A percentile compares a stretch with the other conserved stretches of the same genome.
phyloP scores from a whole-genome alignment of 495 filamentous ascomycete genomes.

The Talaromyces wortmannii region DNA sequence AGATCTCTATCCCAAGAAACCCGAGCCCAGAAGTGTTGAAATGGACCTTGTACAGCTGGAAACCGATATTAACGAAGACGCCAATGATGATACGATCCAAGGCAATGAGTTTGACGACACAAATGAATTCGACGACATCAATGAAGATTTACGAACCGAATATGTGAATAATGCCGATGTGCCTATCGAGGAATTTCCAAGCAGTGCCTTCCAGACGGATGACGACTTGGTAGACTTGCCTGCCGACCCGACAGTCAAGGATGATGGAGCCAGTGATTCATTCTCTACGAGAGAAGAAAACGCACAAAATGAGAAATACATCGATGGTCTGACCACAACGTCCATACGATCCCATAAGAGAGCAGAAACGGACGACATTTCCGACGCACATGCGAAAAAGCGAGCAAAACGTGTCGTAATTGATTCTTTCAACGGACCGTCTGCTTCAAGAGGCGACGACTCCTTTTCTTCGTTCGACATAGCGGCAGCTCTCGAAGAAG shows the following conservation, averaged over 20 bases:
- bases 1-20: slow-evolving; percentile 71
- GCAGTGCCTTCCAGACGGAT: slow-evolving; percentile 15
- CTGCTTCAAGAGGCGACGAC: slow-evolving; percentile 11
- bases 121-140: slow-evolving; percentile 5
- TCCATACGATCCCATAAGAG: slow-evolving; percentile 6
- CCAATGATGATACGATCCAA: slow-evolving; percentile 43
- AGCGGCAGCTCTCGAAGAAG: not conserved
- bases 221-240: slow-evolving; percentile 3
- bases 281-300: not conserved
- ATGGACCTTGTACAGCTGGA: not conserved
- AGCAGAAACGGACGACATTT: not conserved
- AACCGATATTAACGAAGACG: slow-evolving; percentile 21
- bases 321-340: not conserved
- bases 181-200: not conserved
- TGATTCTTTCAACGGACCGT: not conserved
- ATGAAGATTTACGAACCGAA: slow-evolving; percentile 10
- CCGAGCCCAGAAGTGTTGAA: slow-evolving; percentile 25
- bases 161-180: not conserved
- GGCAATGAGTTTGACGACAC: slow-evolving; percentile 21
- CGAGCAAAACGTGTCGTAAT: slow-evolving; percentile 18
- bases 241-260: not conserved
- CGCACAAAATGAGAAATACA: not conserved
- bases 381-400: slow-evolving; percentile 12
- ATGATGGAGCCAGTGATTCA: not conserved
- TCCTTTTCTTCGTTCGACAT: slow-evolving; percentile 1